These are phyloP conservation scores for Handroanthus guayacan DNA, from an alignment of 257 asterid species.

Conservation along the genomic window DNA sequence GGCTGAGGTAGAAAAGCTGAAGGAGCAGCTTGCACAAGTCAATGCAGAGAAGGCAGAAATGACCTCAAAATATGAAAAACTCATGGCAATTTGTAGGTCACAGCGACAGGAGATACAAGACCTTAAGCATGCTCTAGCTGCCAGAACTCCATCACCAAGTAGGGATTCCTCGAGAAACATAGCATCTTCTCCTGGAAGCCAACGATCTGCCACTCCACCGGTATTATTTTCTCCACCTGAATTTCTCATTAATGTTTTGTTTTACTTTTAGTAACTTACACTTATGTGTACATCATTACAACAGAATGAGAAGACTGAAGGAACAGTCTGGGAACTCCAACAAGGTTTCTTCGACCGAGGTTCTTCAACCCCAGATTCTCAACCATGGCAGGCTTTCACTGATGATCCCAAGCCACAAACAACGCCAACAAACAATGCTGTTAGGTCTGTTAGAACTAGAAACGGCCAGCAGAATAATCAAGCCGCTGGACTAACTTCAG, in stretches of 20 bases:
- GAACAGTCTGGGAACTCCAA: conserved; percentile 81
- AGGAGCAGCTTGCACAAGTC: conserved; percentile 72
- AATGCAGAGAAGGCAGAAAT: conserved; percentile 81
- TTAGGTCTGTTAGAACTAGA: conserved; percentile 78
- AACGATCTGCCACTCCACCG: conserved; percentile 49
- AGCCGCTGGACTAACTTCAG: conserved; percentile 46
- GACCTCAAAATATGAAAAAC: conserved; percentile 84
- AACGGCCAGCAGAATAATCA: conserved; percentile 59
- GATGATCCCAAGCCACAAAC: conserved; percentile 61
- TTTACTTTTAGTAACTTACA: conserved; percentile 25
- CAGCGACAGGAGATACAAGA: conserved; percentile 96
- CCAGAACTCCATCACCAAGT: conserved; percentile 71
- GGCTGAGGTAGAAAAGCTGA: conserved; percentile 83
- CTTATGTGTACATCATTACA: conserved; percentile 13
- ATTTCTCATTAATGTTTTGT: neutral
- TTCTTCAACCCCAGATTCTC: conserved; percentile 63
- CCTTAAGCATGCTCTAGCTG: conserved; percentile 75
- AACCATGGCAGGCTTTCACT: conserved; percentile 87
- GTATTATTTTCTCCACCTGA: conserved; percentile 42
- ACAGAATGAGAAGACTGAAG: conserved; percentile 74
- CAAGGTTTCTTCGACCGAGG: conserved; percentile 65
- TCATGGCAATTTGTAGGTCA: conserved; percentile 88
- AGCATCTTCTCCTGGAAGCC: conserved; percentile 60
- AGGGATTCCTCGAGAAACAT: conserved; percentile 54
- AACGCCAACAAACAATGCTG: conserved; percentile 40